Evolutionary conservation across 163 green algal species (phyloP), one percentile per base, ranked within the genome.

Genomic region (Coccomyxa subellipsoidea): DNA sequence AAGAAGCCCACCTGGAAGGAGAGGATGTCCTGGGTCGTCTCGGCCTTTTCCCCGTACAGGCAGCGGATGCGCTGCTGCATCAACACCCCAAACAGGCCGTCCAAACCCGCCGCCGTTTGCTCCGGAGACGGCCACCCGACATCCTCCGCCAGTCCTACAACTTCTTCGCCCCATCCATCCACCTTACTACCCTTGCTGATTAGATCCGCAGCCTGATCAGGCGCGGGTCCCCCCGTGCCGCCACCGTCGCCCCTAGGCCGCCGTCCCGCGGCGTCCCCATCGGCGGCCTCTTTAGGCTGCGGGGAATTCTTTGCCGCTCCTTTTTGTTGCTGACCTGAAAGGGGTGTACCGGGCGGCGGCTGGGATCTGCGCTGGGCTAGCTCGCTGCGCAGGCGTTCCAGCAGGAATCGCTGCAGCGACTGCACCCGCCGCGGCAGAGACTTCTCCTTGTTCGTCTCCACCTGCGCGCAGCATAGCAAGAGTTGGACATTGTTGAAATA

Each of bases 1-100:
- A n/a, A n/a, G n/a, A n/a, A n/a, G n/a, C n/a, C n/a, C 53, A 94
- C 83, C 86, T 96, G 92, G 79, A 97, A 96, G 10, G 85, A 83
- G 27, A 85, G 80, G 1, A 31, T 82, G 39, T 93, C 85, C 15
- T 88, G 84, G 29, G 76, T 37, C 72, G 80, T 84, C 18, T 88
- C 78, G 0, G 76, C 79, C 4, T 83, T 54, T 1, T 38, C 66
- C 21, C 66, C 66, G 12, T 34, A 34, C 66, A 73, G 66, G n/a
- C 29, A 73, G 29, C 66, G 66, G 29, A 35, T 73, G 66, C 66
- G 66, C 66, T 73, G 66, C 29, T 73, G 66, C 66, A 73, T 35
- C 18, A 35, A 9, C 1, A 73, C 12, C 18, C n/a, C 29, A 35
- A 73, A 73, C 5, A 73, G 66, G 29, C n/a, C 1, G 7, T 35